phyloP scores from a whole-genome alignment of 768 basidiomycete genomes.

The Leccinum rimulosum region DNA sequence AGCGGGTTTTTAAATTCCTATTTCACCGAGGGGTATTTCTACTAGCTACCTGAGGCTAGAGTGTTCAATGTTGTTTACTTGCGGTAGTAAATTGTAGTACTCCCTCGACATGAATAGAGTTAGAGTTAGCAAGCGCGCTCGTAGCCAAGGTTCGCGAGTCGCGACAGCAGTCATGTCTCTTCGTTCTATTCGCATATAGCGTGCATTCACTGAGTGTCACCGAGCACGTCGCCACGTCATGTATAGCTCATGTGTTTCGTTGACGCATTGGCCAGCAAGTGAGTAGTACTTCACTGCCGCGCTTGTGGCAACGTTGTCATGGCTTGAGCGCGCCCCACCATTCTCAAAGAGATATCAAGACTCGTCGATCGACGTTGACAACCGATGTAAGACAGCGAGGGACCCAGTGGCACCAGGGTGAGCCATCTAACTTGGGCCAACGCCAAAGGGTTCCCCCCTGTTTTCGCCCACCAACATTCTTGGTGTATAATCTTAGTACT shows the following conservation, averaged over 20 bases:
- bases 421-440: no score
- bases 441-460: no score
- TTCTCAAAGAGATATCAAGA: background rate
- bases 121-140: background rate
- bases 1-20: background rate
- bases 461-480: no score
- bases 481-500: no score
- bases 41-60: background rate
- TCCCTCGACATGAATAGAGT: background rate
- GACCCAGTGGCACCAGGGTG: background rate
- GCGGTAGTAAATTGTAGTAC: background rate
- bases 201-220: no score
- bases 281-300: background rate
- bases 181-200: background rate
- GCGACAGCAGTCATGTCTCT: background rate
- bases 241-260: no score
- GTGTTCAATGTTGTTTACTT: background rate
- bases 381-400: background rate
- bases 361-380: background rate
- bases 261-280: background rate
- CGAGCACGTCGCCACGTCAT: background rate
- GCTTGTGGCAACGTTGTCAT: background rate
- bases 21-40: background rate
- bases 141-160: background rate
- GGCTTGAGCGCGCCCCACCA: background rate